Base-by-base conservation (phyloP, 1,284 basidiomycete genomes). In the Quambalaria eucalypti region DNA sequence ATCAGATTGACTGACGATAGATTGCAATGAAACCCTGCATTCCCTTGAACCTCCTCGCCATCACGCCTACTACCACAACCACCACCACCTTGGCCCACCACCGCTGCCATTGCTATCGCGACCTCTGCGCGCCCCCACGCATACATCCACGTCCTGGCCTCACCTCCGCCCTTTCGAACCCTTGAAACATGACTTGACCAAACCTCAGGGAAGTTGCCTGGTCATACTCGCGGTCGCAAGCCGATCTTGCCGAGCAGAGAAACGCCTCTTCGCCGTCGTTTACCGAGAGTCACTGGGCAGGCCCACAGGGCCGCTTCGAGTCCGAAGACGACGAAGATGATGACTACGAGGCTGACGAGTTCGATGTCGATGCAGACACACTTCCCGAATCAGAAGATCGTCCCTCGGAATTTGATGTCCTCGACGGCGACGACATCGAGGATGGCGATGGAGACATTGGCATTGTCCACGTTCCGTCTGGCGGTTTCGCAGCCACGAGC, bases 161-260 rank as follows among this genome's bases (percentile, higher is more conserved):
- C n/a, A n/a, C n/a, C n/a, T n/a, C n/a, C n/a, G n/a, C n/a, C n/a
- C n/a, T n/a, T n/a, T n/a, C n/a, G n/a, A n/a, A n/a, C n/a, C n/a
- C n/a, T n/a, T n/a, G n/a, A n/a, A n/a, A n/a, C n/a, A n/a, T n/a
- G n/a, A n/a, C n/a, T n/a, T n/a, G n/a, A n/a, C n/a, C n/a, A n/a
- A n/a, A n/a, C n/a, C n/a, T 51, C 48, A 57, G 63, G 33, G 70
- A 73, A 44, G 63, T 73, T 29, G 67, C 71, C 12, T 73, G 68
- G 66, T 71, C 68, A 21, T 73, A 73, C 25, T 71, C 70, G 9
- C 66, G 70, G 42, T 73, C 70, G 1, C 70, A 73, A 50, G 70
- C 70, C 2, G 69, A 68, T 53, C 69, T 68, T 48, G 68, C 67
- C 36, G 66, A 71, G 61, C 71, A 73, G 54, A 61, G 71, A 7